Conservation (phyloP, 176 grass and related monocot species). For the Triticum turgidum region DNA sequence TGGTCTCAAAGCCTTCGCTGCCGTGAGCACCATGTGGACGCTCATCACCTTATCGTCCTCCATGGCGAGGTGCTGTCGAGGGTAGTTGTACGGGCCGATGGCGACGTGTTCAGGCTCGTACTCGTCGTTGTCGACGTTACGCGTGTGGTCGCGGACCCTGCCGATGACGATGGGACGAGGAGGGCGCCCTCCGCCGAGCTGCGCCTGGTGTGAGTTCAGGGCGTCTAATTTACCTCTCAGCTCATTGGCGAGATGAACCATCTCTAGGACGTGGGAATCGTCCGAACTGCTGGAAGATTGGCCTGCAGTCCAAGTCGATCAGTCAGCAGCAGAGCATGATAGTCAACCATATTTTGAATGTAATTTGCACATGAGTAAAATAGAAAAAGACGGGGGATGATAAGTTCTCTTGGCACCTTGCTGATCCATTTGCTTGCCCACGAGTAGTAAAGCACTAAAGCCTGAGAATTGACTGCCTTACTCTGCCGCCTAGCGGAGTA, state of each 20-base stretch:
- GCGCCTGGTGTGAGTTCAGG: not conserved
- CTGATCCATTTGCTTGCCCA: not conserved
- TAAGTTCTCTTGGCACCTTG: not conserved
- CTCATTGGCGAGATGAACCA: not conserved
- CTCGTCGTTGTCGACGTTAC: too few species aligned
- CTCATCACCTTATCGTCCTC: not conserved
- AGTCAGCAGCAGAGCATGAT: too few species aligned
- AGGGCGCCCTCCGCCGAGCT: not conserved
- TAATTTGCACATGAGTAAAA: not conserved
- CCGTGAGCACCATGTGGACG: not conserved
- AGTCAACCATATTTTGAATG: not conserved
- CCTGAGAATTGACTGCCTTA: too few species aligned
- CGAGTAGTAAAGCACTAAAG: too few species aligned
- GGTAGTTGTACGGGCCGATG: slow-evolving; percentile 31
- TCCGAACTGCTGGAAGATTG: not conserved
- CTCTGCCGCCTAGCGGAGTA: too few species aligned
- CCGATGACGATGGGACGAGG: not conserved
- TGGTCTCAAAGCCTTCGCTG: not conserved
- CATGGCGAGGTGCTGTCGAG: not conserved
- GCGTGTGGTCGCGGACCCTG: not conserved
- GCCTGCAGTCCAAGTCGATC: not conserved
- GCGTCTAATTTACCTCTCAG: not conserved
- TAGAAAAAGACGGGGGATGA: not conserved
- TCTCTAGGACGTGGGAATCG: not conserved
- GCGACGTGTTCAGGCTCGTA: not conserved